phyloP scores from a whole-genome alignment of 345 rosid species.

The Turnera subulata region DNA sequence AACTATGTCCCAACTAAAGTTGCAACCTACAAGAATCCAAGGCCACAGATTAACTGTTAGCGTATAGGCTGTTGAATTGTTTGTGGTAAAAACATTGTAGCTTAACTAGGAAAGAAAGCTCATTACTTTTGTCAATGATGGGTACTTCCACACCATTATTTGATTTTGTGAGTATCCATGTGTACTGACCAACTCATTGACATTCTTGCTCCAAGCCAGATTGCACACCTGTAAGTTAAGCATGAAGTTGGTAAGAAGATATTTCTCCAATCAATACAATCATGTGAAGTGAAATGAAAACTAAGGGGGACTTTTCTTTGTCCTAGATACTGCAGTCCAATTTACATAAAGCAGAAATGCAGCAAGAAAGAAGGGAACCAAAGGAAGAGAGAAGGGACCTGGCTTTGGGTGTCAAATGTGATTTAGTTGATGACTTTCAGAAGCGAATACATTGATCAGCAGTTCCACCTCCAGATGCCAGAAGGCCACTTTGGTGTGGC shows the following conservation, averaged over 20 bases:
- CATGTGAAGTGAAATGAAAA: no score
- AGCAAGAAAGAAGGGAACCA: no score
- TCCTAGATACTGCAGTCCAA: no score
- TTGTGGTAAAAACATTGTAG: no score
- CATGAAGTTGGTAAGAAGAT: no score
- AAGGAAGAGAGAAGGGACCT: no score
- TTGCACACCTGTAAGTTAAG: constrained; percentile 69
- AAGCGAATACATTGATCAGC: constrained; percentile 95
- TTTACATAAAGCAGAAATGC: no score
- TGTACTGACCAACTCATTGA: constrained; percentile 95
- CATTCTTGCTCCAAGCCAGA: constrained; percentile 97
- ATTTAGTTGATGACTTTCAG: constrained; percentile 94
- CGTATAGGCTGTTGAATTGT: no score
- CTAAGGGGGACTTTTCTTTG: no score
- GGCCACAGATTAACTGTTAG: no score
- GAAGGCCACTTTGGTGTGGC: constrained; percentile 93
- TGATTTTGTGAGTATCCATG: constrained; percentile 99
- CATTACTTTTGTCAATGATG: constrained; percentile 88
- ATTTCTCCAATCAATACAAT: no score
- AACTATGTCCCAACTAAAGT: constrained; percentile 95
- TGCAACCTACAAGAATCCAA: constrained; percentile 88
- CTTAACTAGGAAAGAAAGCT: no score
- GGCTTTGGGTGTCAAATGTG: constrained; percentile 95
- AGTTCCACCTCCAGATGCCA: constrained; percentile 99
- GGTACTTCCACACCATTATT: constrained; percentile 96